A percentile compares a stretch with the other conserved stretches of the same genome.
Conservation (phyloP, 1,284 basidiomycete genomes). For the Cryptococcus maquisensis region DNA sequence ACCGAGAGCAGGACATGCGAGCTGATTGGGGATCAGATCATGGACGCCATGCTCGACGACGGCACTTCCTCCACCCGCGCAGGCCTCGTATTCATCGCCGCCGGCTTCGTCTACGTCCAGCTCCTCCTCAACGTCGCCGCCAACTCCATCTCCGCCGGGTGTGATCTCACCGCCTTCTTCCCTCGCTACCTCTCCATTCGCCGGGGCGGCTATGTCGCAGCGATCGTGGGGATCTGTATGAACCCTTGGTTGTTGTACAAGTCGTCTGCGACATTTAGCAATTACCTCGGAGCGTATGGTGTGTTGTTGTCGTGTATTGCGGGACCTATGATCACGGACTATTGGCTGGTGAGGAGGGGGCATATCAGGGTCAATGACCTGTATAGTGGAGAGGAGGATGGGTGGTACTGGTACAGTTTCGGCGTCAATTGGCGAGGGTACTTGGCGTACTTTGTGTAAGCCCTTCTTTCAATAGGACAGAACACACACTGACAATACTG, state of each 20-base stretch:
- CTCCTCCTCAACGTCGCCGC: slow-evolving; percentile 65
- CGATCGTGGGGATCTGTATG: slow-evolving; percentile 68
- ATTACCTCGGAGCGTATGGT: slow-evolving; percentile 73
- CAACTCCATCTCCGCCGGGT: slow-evolving; percentile 78
- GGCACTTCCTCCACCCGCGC: slow-evolving; percentile 27
- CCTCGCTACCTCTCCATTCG: slow-evolving; percentile 82
- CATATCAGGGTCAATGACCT: slow-evolving; percentile 68
- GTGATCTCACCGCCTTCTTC: slow-evolving; percentile 73
- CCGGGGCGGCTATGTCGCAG: slow-evolving; percentile 73
- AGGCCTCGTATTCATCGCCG: slow-evolving; percentile 61
- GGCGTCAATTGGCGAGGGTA: slow-evolving; percentile 67
- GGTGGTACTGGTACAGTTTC: slow-evolving; percentile 71
- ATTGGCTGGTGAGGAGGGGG: slow-evolving; percentile 70
- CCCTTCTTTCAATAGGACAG: not conserved
- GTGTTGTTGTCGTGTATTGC: slow-evolving; percentile 66
- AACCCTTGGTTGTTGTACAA: slow-evolving; percentile 70
- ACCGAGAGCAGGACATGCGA: not conserved
- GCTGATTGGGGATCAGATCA: slow-evolving; percentile 17
- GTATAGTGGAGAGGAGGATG: slow-evolving; percentile 58
- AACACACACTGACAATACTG: slow-evolving; percentile 52
- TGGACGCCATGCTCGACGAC: slow-evolving; percentile 38
- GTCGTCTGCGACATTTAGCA: slow-evolving; percentile 69
- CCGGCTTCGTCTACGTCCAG: slow-evolving; percentile 44
- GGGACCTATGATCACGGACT: slow-evolving; percentile 79
- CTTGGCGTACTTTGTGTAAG: slow-evolving; percentile 35